Evolutionary conservation across 2,329 filamentous ascomycete species (phyloP).

Genomic region (Chaetomium olivaceum): DNA sequence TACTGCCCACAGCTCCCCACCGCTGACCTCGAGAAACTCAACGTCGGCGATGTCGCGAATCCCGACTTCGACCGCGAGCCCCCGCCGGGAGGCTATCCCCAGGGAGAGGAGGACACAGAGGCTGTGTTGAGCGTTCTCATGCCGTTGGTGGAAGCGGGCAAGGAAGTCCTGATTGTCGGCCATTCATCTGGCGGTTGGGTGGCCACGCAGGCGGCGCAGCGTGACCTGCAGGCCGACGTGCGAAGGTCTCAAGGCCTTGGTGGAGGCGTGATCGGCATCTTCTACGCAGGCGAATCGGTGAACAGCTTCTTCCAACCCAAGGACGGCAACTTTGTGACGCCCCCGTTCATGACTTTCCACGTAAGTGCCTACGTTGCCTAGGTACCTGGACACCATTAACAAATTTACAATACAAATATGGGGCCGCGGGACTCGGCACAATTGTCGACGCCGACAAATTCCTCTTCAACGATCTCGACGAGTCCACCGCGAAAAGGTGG

Average conservation of each 20-base stretch:
- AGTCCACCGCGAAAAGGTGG: conserved; percentile 3
- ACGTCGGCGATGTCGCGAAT: conserved; percentile 7
- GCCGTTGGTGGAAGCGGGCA: conserved; percentile 8
- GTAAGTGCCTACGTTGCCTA: not conserved
- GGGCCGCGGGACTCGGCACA: conserved; percentile 3
- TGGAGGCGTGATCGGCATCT: conserved; percentile 10
- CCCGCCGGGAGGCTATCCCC: conserved; percentile 4
- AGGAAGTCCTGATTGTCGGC: conserved; percentile 13
- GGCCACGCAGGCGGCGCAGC: conserved; percentile 13
- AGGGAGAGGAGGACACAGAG: conserved; percentile 14
- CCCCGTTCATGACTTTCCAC: conserved; percentile 14
- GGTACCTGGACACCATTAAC: not conserved
- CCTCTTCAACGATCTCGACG: conserved; percentile 17
- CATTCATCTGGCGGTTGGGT: conserved; percentile 17
- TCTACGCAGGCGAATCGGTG: conserved; percentile 13
- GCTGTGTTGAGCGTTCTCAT: not conserved
- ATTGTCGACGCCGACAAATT: conserved; percentile 7
- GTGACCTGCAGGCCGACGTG: not conserved
- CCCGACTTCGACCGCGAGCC: conserved; percentile 5
- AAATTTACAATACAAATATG: conserved; percentile 5
- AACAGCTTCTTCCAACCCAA: conserved; percentile 12
- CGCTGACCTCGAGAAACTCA: conserved; percentile 7
- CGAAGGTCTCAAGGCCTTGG: conserved; percentile 5
- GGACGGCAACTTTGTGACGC: conserved; percentile 6
- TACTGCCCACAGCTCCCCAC: conserved; percentile 12